phyloP scores from a whole-genome alignment of 2,329 filamentous ascomycete genomes.

The Trematosphaeria pertusa region DNA sequence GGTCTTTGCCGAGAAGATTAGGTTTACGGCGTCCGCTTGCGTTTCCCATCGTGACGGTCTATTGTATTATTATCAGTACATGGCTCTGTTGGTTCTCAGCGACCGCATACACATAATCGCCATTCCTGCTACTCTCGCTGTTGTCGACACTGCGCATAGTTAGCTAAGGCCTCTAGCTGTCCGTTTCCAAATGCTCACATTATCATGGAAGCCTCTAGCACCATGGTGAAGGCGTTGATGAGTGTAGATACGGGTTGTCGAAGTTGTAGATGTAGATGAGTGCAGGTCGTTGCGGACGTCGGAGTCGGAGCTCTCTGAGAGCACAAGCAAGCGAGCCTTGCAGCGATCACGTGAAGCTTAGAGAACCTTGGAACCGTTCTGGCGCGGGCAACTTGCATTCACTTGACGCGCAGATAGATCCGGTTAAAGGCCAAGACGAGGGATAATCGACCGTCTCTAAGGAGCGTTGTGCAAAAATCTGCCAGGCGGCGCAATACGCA shows the following conservation, averaged over 20 bases:
- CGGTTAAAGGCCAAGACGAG: background rate
- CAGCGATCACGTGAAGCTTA: constrained; percentile 5
- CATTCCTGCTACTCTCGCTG: constrained; percentile 97
- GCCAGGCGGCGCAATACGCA: too few species aligned
- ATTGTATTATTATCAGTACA: constrained; percentile 43
- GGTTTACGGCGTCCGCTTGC: constrained; percentile 91
- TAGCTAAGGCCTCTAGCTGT: constrained; percentile 27
- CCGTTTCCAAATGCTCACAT: constrained; percentile 58
- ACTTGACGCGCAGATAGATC: background rate
- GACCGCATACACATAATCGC: constrained; percentile 72
- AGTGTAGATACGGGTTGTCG: constrained; percentile 7
- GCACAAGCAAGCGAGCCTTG: background rate
- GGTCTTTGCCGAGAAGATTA: constrained; percentile 95
- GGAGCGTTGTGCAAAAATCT: too few species aligned
- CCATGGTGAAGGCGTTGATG: constrained; percentile 71
- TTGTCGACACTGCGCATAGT: constrained; percentile 78
- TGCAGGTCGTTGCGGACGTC: constrained; percentile 9
- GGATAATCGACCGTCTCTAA: too few species aligned
- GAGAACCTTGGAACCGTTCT: too few species aligned
- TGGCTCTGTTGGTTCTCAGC: background rate
- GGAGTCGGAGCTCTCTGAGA: constrained; percentile 10
- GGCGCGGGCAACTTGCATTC: too few species aligned
- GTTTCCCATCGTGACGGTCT: constrained; percentile 95
- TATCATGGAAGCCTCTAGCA: constrained; percentile 99
- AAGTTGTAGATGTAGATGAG: constrained; percentile 20